phyloP scores from a whole-genome alignment of 345 rosid genomes.

The Eucalyptus regnans region DNA sequence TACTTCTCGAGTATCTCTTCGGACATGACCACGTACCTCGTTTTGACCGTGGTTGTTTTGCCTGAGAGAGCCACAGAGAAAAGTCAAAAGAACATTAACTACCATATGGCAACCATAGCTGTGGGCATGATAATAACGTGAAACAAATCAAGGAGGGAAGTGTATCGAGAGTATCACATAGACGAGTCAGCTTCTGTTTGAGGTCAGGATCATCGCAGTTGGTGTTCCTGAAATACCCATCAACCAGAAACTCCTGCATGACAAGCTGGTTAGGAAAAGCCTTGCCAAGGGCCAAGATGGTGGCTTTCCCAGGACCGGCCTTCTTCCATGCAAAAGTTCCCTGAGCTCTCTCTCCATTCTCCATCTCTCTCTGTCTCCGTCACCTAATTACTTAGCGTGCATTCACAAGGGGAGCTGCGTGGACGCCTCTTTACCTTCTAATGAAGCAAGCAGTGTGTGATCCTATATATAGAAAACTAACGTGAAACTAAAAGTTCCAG shows the following conservation, averaged over 20 bases:
- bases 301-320: constrained; percentile 55
- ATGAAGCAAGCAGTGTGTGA: background rate
- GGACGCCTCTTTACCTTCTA: background rate
- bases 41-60: constrained; percentile 89
- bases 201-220: constrained; percentile 88
- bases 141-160: background rate
- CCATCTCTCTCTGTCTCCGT: constrained; percentile 22
- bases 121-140: background rate
- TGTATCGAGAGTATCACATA: constrained; percentile 30
- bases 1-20: constrained; percentile 77
- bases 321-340: constrained; percentile 16
- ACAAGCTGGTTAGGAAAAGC: constrained; percentile 97
- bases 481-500: background rate
- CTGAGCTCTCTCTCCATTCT: constrained; percentile 19
- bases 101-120: background rate
- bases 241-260: constrained; percentile 88
- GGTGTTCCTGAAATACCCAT: constrained; percentile 84
- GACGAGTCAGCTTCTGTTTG: constrained; percentile 72
- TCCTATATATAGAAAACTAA: constrained; percentile 10
- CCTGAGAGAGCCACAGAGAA: constrained; percentile 25
- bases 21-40: constrained; percentile 95
- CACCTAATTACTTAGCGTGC: background rate
- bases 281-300: constrained; percentile 77
- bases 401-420: background rate
- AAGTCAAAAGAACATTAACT: background rate